Conservation (phyloP, 148 eudicot species). For the Chenopodium album region DNA sequence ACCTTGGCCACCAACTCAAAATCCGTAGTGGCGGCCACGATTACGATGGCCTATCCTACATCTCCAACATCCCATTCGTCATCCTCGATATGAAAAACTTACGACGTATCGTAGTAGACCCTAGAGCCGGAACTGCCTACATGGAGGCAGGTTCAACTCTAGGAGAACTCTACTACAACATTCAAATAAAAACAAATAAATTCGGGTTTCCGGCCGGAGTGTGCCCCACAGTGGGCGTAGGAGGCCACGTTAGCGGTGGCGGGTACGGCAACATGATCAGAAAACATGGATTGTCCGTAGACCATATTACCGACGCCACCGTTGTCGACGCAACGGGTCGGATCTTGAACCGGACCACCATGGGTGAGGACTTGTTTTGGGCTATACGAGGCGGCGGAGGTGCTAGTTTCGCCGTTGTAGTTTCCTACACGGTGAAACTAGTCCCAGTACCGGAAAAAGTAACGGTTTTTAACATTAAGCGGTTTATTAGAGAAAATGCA, state of each 20-base stretch:
- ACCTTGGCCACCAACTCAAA: conserved; percentile 18
- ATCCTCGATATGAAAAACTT: conserved; percentile 26
- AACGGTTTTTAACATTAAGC: conserved; percentile 24
- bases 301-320: conserved; percentile 21
- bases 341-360: conserved; percentile 8
- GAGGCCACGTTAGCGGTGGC: conserved; percentile 32
- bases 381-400: conserved; percentile 33
- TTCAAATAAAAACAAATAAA: conserved; percentile 11
- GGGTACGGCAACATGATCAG: conserved; percentile 32
- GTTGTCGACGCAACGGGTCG: conserved; percentile 23
- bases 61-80: conserved; percentile 6
- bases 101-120: conserved; percentile 6
- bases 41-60: conserved; percentile 27
- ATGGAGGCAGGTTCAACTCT: conserved; percentile 27
- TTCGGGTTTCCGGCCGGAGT: conserved; percentile 30
- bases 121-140: conserved; percentile 21
- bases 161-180: conserved; percentile 24
- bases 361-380: conserved; percentile 36
- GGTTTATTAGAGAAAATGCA: not conserved
- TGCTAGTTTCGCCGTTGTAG: conserved; percentile 22
- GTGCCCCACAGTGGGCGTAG: conserved; percentile 29
- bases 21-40: conserved; percentile 35
- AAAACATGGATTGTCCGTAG: conserved; percentile 21
- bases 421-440: conserved; percentile 21
- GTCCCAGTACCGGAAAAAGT: conserved; percentile 25